These are phyloP conservation scores for Plasmodium adleri DNA, from an alignment of 169 alveolate genomes.

Conservation along the genomic window DNA sequence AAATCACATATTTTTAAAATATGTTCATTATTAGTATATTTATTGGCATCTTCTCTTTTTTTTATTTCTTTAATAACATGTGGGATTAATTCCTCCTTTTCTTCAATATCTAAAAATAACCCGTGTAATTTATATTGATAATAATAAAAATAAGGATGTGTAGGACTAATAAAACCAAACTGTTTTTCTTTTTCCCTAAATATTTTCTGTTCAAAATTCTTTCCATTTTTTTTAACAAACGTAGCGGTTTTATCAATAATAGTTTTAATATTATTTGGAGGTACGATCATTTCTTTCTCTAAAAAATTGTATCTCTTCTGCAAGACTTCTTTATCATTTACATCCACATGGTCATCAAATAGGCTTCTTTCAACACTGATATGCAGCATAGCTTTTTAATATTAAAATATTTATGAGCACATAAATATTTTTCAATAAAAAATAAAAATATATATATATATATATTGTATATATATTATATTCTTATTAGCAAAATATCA, in stretches of 20 bases:
- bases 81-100: constrained; percentile 64
- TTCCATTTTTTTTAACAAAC: constrained; percentile 94
- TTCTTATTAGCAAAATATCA: too few relatives aligned
- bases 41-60: constrained; percentile 76
- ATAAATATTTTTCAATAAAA: too few relatives aligned
- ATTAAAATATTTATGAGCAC: background rate
- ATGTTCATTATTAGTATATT: constrained; percentile 65
- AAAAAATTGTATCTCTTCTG: constrained; percentile 35
- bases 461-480: too few relatives aligned
- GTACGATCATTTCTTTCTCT: constrained; percentile 85
- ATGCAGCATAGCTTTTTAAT: constrained; percentile 25
- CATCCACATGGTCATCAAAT: constrained; percentile 67
- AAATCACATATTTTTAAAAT: constrained; percentile 79
- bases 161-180: constrained; percentile 87
- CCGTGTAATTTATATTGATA: constrained; percentile 88
- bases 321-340: constrained; percentile 30
- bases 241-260: constrained; percentile 93
- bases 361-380: constrained; percentile 43
- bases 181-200: constrained; percentile 85
- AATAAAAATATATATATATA: too few relatives aligned
- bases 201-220: constrained; percentile 89
- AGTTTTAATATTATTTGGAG: constrained; percentile 90
- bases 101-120: constrained; percentile 67
- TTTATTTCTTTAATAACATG: constrained; percentile 81
- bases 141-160: constrained; percentile 90